Base-by-base conservation (phyloP, 768 basidiomycete genomes). In the Leccinum ochraceum region DNA sequence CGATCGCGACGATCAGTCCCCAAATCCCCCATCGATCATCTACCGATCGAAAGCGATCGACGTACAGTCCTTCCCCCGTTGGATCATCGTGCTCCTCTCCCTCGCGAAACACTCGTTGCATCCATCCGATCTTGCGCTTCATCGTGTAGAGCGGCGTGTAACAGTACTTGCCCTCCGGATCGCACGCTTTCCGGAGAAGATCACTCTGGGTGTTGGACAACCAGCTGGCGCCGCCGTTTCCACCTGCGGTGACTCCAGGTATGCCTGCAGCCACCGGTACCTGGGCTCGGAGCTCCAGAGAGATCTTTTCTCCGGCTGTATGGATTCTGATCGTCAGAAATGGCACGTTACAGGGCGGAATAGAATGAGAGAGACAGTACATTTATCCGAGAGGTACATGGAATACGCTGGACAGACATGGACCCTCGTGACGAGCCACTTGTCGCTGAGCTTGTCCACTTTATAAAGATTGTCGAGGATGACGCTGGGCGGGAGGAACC, bases 401-500 rank as follows among this genome's bases (percentile, higher is more conserved):
- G 68, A 70, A 26, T 65, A 70, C 1, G 76, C 77, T 11, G 75
- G 75, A 53, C 74, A 78, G 4, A 61, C 11, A 54, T 77, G 60
- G 0, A 66, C 34, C 57, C 61, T 67, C 0, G 77, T 78, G 56
- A 78, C 76, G 55, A 78, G 66, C 54, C 54, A 69, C 57, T 69
- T 78, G 68, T 69, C 65, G 6, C 54, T 61, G n/a, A 78, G 69
- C 5, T 16, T 54, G 0, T 64, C 69, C 0, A 74, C 59, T 5
- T 57, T 54, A 30, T 69, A 66, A 37, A 78, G 64, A 0, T 51
- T 50, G 0, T 67, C 62, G 42, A 78, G 67, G 48, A 74, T 39
- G 51, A 65, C 66, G 9, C 64, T 50, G 1, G 2, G 49, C 0
- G 73, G 72, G 48, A 73, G 49, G 44, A 13, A 75, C 2, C n/a